Conservation (phyloP, 305 asterid genomes). For the Rubia occidens region DNA sequence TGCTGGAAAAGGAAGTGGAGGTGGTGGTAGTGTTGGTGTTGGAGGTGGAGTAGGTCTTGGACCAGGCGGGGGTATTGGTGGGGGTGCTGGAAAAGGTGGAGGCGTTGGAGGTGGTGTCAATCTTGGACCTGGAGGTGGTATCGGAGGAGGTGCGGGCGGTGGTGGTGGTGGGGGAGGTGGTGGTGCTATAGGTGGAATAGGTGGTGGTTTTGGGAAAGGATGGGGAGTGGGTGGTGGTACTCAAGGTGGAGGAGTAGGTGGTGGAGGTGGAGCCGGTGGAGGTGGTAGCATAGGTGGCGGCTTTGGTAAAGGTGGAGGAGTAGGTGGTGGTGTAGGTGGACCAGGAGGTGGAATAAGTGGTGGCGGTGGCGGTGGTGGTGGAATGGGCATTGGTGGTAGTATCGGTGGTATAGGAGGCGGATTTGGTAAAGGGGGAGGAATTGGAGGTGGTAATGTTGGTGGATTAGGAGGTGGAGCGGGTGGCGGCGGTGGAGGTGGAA, state of each 20-base stretch:
- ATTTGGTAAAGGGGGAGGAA: not conserved
- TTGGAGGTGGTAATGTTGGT: not conserved
- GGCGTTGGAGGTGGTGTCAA: no score
- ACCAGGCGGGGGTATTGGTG: not conserved
- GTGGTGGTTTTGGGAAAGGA: not conserved
- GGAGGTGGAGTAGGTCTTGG: not conserved
- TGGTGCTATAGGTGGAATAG: no score
- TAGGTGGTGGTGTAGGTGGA: not conserved
- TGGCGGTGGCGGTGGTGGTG: no score
- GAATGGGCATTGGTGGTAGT: no score
- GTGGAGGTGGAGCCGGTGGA: not conserved
- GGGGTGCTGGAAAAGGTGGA: not conserved
- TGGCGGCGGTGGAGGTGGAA: not conserved
- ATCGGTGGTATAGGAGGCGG: not conserved
- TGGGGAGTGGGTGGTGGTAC: constrained; percentile 3
- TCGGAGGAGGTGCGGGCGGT: no score
- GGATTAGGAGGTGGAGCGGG: not conserved
- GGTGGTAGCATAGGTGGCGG: not conserved
- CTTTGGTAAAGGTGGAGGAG: not conserved
- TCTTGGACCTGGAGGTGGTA: no score
- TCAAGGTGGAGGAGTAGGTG: not conserved
- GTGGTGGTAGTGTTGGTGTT: not conserved
- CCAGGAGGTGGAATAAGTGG: not conserved
- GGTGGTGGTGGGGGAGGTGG: no score
- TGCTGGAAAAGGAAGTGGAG: not conserved